phyloP scores from a whole-genome alignment of 2,329 filamentous ascomycete genomes.

The Lachnellula subtilissima region DNA sequence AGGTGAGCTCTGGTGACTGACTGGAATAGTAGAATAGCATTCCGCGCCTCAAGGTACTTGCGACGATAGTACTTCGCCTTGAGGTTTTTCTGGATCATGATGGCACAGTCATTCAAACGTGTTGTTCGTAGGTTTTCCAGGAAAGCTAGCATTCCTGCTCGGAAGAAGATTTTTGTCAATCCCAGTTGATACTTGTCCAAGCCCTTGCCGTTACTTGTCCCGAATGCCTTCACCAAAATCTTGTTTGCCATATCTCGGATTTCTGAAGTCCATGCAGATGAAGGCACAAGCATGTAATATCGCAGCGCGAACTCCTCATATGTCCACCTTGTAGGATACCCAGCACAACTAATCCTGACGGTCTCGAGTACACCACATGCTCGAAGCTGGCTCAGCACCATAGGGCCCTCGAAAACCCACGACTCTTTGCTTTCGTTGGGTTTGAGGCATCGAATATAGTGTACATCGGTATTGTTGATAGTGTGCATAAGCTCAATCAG shows the following conservation, averaged over 20 bases:
- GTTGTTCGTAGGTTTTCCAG: slow-evolving; percentile 89
- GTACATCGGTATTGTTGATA: slow-evolving; percentile 96
- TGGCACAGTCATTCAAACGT: slow-evolving; percentile 86
- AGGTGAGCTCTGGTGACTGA: slow-evolving; percentile 71
- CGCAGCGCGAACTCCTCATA: slow-evolving; percentile 97
- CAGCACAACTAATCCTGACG: slow-evolving; percentile 93
- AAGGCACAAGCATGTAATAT: slow-evolving; percentile 97
- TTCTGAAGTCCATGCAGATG: slow-evolving; percentile 84
- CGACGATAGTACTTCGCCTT: slow-evolving; percentile 92
- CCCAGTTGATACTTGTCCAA: slow-evolving; percentile 96
- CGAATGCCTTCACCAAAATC: slow-evolving; percentile 84
- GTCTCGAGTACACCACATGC: slow-evolving; percentile 99
- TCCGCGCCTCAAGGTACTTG: slow-evolving; percentile 81
- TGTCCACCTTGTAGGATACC: slow-evolving; percentile 96
- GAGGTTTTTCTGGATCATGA: slow-evolving; percentile 98
- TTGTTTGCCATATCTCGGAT: slow-evolving; percentile 91
- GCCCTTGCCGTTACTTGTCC: slow-evolving; percentile 66
- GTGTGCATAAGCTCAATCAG: slow-evolving; percentile 97
- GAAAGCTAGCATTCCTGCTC: slow-evolving; percentile 97
- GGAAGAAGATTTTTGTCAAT: slow-evolving; percentile 98
- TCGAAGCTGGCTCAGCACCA: slow-evolving; percentile 95
- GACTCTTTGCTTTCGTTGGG: slow-evolving; percentile 95
- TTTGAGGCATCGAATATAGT: slow-evolving; percentile 99
- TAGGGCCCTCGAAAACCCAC: slow-evolving; percentile 97
- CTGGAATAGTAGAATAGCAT: slow-evolving; percentile 76